Evolutionary conservation across 2,329 filamentous ascomycete species (phyloP), one percentile per base, ranked within the genome.

Genomic region (Colletotrichum lini): DNA sequence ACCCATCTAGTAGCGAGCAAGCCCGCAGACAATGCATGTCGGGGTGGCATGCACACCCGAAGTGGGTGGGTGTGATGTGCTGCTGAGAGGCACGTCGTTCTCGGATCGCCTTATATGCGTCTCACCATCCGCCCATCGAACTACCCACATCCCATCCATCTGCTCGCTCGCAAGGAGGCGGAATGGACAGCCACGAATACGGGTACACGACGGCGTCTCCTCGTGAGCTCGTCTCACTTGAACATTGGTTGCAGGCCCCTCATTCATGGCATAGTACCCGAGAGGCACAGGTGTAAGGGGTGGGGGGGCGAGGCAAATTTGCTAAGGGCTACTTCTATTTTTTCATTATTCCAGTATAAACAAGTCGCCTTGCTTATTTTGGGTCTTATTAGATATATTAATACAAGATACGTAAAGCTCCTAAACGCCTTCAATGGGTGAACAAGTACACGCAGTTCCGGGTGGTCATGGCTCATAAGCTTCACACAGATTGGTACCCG

Each of bases 381-480:
- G 30, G 6, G 30, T 30, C 30, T 30, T 8, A 30, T 30, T 30
- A 30, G 8, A 30, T 30, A 30, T 26, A 42, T 21, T 30, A 10
- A 18, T 16, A 13, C 2, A 10, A 13, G 9, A 16, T 9, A 59
- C 10, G 9, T 4, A 26, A 18, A n/a, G 26, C 35, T 30, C 26
- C 8, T 13, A 26, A 62, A 67, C 47, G 67, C 67, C 9, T 50
- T 40, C 18, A 26, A 42, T 26, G 6, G 30, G 45, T 45, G 13
- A 10, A 21, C 23, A 30, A 53, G 30, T 38, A 38, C 18, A 59
- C 30, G 18, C 35, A 62, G 23, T 6, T 35, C 44, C 47, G 50
- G 30, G 35, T 54, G 15, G 50, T 70, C 67, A 67, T 70, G 9
- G 30, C 67, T 70, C 67, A 60, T 70, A 38, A 57, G 50, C 56